Evolutionary conservation across 2,329 filamentous ascomycete species (phyloP), one percentile per base, ranked within the genome.

Genomic region (Penicillium sp.): DNA sequence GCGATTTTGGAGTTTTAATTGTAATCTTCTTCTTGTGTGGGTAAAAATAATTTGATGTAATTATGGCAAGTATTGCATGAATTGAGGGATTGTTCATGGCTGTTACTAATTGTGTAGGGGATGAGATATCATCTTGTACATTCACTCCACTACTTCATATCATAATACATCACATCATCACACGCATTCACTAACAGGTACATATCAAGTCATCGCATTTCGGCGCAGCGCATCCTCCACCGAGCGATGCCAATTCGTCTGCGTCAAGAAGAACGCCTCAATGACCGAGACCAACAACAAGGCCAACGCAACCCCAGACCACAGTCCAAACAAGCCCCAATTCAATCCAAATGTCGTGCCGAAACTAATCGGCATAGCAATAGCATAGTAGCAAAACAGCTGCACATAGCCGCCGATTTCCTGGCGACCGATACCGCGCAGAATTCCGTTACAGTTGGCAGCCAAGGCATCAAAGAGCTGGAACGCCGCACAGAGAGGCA

Each of bases 351-450:
- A 95, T 0, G 83, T 85, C 0, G 85, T 80, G 4, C 79, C 81
- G 57, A 96, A 85, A 33, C 84, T 88, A 31, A 95, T 80, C 0
- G 93, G 91, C 69, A 97, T 76, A 0, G 88, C 91, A 24, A 97
- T 77, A 17, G 80, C 73, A 68, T 97, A 98, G 72, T 96, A 96
- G 19, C 84, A 84, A 43, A 88, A 80, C 2, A 97, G 71, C 62
- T 93, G 94, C 7, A 90, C 83, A 60, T 91, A 95, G 0, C 91
- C 90, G 12, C 91, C 91, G 49, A 97, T 83, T 56, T 88, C 83
- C 69, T 97, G 91, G 50, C 87, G 81, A 3, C 93, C 91, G 15
- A 97, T 79, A 12, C 91, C 91, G 35, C 93, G 80, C 26, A 97
- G 77, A 33, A 96, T 77, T 26, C 90, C 91, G 62, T 93, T 90